These are phyloP conservation scores for Vitellaria paradoxa DNA, from an alignment of 179 eudicot species.

Conservation along the genomic window DNA sequence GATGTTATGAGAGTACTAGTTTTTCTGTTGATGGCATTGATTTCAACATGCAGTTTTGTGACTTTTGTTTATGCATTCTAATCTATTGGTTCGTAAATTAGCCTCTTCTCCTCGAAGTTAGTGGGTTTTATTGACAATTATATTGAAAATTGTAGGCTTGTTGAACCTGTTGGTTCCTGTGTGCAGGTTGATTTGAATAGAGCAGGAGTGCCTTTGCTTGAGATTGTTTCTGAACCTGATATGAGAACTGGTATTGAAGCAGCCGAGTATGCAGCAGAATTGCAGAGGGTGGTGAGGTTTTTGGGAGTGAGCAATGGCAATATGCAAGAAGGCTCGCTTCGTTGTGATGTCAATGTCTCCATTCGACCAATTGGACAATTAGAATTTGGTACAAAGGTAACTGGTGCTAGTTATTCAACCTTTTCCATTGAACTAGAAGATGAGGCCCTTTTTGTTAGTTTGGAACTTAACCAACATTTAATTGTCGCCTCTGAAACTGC, in stretches of 20 bases:
- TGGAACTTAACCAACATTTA: not conserved
- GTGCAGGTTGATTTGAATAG: conserved; percentile 91
- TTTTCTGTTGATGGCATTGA: not conserved
- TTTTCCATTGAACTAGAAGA: not conserved
- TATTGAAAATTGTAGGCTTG: not conserved
- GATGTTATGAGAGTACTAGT: not conserved
- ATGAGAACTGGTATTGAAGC: conserved; percentile 96
- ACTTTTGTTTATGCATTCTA: not conserved
- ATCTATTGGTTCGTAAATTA: not conserved
- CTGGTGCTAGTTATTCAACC: not conserved
- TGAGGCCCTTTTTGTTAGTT: not conserved
- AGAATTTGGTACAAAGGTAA: conserved; percentile 93
- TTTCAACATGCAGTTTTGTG: not conserved
- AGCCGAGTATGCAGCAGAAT: conserved; percentile 93
- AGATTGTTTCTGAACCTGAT: conserved; percentile 98
- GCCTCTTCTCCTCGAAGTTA: no score
- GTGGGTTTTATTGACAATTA: not conserved
- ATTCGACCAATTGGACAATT: conserved; percentile 76
- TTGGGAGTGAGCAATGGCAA: conserved; percentile 93
- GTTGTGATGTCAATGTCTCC: conserved; percentile 92
- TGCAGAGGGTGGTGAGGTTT: conserved; percentile 89
- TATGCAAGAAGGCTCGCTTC: conserved; percentile 98
- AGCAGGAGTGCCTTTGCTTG: conserved; percentile 97
- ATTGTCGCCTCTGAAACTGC: not conserved
- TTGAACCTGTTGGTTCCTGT: conserved; percentile 12